Percentiles rank a stretch among this genome's conserved stretches.
These are phyloP conservation scores for Collybiopsis luxurians DNA, from an alignment of 768 basidiomycete species.

Conservation along the genomic window DNA sequence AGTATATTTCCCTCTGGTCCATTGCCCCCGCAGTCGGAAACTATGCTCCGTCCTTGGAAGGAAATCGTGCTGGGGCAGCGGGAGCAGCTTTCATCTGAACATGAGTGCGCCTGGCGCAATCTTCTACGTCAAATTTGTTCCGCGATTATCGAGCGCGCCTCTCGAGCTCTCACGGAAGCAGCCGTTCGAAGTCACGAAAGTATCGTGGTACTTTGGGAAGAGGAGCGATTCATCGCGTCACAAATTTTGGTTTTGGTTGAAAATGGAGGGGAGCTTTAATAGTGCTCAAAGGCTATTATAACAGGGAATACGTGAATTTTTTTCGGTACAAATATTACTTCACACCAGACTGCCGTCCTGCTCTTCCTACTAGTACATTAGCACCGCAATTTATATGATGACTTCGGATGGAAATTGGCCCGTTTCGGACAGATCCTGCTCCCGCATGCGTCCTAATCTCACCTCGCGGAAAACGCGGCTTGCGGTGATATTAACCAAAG, in stretches of 20 bases:
- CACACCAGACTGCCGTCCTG: no score
- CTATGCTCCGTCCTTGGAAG: constrained; percentile 46
- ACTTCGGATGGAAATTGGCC: no score
- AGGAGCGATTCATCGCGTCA: constrained; percentile 52
- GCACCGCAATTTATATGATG: no score
- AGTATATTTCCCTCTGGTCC: constrained; percentile 37
- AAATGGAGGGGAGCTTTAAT: constrained; percentile 42
- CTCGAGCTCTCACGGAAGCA: constrained; percentile 13
- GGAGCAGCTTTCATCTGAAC: constrained; percentile 43
- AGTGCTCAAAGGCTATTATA: no score
- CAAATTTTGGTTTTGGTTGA: constrained; percentile 45
- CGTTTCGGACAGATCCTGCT: neutral
- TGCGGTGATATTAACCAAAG: neutral
- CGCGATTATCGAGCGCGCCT: constrained; percentile 30
- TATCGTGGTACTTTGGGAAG: constrained; percentile 56
- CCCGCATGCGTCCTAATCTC: neutral
- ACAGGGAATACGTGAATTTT: no score
- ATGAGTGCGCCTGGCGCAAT: constrained; percentile 45
- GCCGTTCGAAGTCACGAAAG: constrained; percentile 29
- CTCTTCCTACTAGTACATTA: no score
- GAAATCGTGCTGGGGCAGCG: constrained; percentile 48
- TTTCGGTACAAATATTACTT: no score
- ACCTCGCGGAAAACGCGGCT: neutral
- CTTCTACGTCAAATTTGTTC: constrained; percentile 39
- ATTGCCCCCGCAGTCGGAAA: constrained; percentile 20